Conservation (phyloP, 2,329 filamentous ascomycete genomes). For the Diaporthe amygdali region DNA sequence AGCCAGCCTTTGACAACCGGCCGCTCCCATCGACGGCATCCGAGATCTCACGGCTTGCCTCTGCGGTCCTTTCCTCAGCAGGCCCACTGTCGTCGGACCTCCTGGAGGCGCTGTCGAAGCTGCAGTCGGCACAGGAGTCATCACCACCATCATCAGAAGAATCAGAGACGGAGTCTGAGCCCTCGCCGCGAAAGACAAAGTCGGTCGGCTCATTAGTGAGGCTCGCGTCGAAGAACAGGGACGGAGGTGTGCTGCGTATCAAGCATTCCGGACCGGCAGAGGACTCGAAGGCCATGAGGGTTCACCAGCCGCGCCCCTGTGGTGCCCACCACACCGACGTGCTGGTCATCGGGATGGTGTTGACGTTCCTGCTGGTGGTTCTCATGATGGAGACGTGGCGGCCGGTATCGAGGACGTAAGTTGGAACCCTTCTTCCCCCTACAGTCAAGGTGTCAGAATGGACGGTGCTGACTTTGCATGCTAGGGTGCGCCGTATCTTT, state of each 20-base stretch:
- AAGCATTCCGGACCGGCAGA: conserved; percentile 10
- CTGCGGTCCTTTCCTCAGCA: conserved; percentile 29
- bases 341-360: conserved; percentile 35
- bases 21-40: conserved; percentile 29
- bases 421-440: not conserved
- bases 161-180: not conserved
- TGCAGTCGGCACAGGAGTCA: not conserved
- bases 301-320: not conserved
- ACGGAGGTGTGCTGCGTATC: not conserved
- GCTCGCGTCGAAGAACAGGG: not conserved
- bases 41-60: conserved; percentile 18
- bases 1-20: conserved; percentile 31
- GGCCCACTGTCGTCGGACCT: conserved; percentile 27
- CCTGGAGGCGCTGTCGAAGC: conserved; percentile 23
- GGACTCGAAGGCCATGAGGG: not conserved
- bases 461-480: not conserved
- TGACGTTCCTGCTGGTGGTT: conserved; percentile 36
- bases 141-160: not conserved
- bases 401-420: conserved; percentile 30
- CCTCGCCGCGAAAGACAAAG: not conserved
- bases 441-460: not conserved
- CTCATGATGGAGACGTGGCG: conserved; percentile 36
- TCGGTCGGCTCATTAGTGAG: conserved; percentile 22
- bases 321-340: conserved; percentile 33
- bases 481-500: conserved; percentile 22